These are phyloP conservation scores for Penicillium flavigenum DNA, from an alignment of 495 filamentous ascomycete genomes.

Conservation along the genomic window DNA sequence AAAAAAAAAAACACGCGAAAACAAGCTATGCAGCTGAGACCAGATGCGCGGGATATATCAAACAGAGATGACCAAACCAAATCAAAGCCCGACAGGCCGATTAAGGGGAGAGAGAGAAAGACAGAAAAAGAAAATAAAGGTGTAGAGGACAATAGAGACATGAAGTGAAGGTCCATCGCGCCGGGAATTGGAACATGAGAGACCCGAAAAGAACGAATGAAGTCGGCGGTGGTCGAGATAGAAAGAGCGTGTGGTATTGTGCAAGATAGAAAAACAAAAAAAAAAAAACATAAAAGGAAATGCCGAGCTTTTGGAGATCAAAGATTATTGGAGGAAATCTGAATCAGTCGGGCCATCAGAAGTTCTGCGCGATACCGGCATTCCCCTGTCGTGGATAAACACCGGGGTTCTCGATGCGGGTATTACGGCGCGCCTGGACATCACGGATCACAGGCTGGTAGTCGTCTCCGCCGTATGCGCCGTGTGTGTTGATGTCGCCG, in stretches of 20 bases:
- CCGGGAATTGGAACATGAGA: conserved; percentile 26
- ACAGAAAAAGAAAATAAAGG: conserved; percentile 9
- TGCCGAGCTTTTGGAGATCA: conserved; percentile 17
- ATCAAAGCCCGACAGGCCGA: conserved; percentile 17
- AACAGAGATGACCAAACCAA: conserved; percentile 20
- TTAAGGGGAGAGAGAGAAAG: conserved; percentile 8
- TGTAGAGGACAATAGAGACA: conserved; percentile 28
- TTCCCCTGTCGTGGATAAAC: conserved; percentile 87
- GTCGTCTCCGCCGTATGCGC: conserved; percentile 54
- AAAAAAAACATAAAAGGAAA: background rate
- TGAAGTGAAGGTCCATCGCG: conserved; percentile 32
- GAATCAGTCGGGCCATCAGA: conserved; percentile 51
- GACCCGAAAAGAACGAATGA: conserved; percentile 24
- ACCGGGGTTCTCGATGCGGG: conserved; percentile 83
- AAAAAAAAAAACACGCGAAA: conserved; percentile 2
- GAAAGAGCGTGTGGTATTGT: conserved; percentile 11
- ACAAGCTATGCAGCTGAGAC: conserved; percentile 21
- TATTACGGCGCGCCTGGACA: conserved; percentile 85
- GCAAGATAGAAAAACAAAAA: background rate
- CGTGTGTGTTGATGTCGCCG: conserved; percentile 53
- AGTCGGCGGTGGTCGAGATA: conserved; percentile 22
- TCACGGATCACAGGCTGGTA: conserved; percentile 90
- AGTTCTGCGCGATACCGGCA: conserved; percentile 97
- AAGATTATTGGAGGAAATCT: conserved; percentile 4
- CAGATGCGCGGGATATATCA: conserved; percentile 34